phyloP scores from a whole-genome alignment of 2,329 filamentous ascomycete species.

The Pseudogymnoascus sp. region DNA sequence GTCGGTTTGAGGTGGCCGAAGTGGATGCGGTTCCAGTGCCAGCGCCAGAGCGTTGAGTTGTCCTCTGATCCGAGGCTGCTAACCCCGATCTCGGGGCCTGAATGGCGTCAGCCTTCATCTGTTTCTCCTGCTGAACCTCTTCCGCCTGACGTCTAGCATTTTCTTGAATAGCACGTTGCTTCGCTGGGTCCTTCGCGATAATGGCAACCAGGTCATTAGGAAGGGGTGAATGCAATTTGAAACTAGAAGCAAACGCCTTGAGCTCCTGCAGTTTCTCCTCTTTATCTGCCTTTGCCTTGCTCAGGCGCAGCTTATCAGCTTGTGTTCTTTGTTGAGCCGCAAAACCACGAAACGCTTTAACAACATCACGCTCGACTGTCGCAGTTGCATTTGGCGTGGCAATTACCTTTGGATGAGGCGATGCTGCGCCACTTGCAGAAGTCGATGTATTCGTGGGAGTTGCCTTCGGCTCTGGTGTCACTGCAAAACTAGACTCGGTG shows the following conservation, averaged over 20 bases:
- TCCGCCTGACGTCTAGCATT: conserved; percentile 75
- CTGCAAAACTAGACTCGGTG: conserved; percentile 23
- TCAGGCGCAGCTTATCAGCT: conserved; percentile 50
- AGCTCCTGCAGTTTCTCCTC: conserved; percentile 89
- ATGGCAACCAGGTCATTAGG: conserved; percentile 89
- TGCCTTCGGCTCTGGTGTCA: conserved; percentile 29
- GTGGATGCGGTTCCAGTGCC: conserved; percentile 36
- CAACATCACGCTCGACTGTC: conserved; percentile 56
- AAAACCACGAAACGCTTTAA: conserved; percentile 59
- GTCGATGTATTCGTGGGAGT: conserved; percentile 24
- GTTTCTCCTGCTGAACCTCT: conserved; percentile 37
- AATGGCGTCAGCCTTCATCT: conserved; percentile 38
- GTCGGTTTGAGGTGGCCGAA: conserved; percentile 24
- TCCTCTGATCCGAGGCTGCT: conserved; percentile 35
- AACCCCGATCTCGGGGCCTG: conserved; percentile 7
- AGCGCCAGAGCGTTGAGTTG: conserved; percentile 35
- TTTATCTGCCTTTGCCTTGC: conserved; percentile 67
- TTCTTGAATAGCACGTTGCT: conserved; percentile 88
- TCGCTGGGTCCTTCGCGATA: conserved; percentile 90
- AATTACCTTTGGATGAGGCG: conserved; percentile 28
- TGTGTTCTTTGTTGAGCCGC: conserved; percentile 50
- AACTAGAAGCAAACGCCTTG: conserved; percentile 88
- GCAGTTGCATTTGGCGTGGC: conserved; percentile 48
- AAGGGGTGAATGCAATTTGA: conserved; percentile 90
- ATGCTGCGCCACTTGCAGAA: conserved; percentile 31